Percentiles rank a stretch among this genome's conserved stretches.
Conservation (phyloP, 2,329 filamentous ascomycete species). For the Exophiala spinifera region DNA sequence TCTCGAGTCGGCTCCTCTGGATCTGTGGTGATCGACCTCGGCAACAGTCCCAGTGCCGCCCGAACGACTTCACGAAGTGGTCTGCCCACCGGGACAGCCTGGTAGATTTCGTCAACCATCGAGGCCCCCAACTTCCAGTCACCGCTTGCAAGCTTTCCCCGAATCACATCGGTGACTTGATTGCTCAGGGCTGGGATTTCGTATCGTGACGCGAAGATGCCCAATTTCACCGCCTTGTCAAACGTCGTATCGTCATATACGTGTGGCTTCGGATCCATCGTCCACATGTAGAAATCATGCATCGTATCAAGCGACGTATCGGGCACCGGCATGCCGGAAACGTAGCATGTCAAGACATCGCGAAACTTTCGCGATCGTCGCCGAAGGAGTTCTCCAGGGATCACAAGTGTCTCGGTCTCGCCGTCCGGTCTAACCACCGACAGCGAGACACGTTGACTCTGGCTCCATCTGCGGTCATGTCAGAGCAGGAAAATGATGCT, state of each 20-base stretch:
- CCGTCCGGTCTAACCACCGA: conserved; percentile 2
- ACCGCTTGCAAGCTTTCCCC: conserved; percentile 15
- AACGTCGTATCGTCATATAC: conserved; percentile 14
- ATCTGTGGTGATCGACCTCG: conserved; percentile 2
- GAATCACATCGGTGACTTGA: conserved; percentile 22
- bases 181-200: conserved; percentile 23
- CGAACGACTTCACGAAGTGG: conserved; percentile 23
- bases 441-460: conserved; percentile 15
- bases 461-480: conserved; percentile 14
- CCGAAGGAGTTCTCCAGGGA: conserved; percentile 18
- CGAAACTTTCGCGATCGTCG: conserved; percentile 19
- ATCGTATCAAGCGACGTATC: conserved; percentile 12
- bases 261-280: conserved; percentile 5
- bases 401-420: neutral
- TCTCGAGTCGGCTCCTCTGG: conserved; percentile 4
- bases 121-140: conserved; percentile 18
- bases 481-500: neutral
- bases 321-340: conserved; percentile 2
- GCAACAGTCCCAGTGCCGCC: conserved; percentile 18
- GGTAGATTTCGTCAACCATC: conserved; percentile 21
- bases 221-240: conserved; percentile 15
- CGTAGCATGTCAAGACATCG: neutral
- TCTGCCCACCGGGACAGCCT: conserved; percentile 9
- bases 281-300: conserved; percentile 24
- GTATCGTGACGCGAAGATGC: conserved; percentile 21